These are phyloP conservation scores for Boletus pseudo-olivaceus DNA, from an alignment of 768 basidiomycete species.

Conservation along the genomic window DNA sequence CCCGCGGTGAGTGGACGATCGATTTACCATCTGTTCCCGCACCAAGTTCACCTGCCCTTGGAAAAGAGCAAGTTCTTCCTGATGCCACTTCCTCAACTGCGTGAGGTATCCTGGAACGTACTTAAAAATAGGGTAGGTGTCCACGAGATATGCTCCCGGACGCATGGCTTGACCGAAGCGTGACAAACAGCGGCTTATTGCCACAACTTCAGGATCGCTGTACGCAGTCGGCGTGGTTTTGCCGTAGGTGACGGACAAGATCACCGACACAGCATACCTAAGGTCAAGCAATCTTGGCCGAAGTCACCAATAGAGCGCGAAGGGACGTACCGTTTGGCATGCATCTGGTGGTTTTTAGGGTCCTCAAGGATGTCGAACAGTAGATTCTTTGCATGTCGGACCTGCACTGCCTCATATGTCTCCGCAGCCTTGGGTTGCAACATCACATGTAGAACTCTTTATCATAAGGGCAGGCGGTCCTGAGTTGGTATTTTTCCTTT, in stretches of 20 bases:
- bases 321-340: constrained; percentile 28
- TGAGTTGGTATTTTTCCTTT: not conserved
- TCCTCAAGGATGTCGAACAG: constrained; percentile 35
- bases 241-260: constrained; percentile 39
- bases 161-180: not conserved
- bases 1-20: not conserved
- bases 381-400: constrained; percentile 30
- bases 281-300: not conserved
- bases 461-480: not conserved
- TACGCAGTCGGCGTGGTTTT: constrained; percentile 38
- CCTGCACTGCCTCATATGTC: constrained; percentile 34
- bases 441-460: constrained; percentile 32
- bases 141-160: not conserved
- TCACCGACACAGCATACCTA: constrained; percentile 39
- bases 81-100: constrained; percentile 2
- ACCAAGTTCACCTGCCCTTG: constrained; percentile 2
- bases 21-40: constrained; percentile 3
- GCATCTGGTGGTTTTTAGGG: constrained; percentile 32
- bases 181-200: constrained; percentile 14
- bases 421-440: constrained; percentile 33
- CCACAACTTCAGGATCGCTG: constrained; percentile 33
- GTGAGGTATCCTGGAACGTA: constrained; percentile 9
- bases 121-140: constrained; percentile 5
- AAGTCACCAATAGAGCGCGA: not conserved
- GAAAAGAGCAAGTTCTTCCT: constrained; percentile 9